Conservation (phyloP, 2,329 filamentous ascomycete species). For the Drechslerella dactyloides region DNA sequence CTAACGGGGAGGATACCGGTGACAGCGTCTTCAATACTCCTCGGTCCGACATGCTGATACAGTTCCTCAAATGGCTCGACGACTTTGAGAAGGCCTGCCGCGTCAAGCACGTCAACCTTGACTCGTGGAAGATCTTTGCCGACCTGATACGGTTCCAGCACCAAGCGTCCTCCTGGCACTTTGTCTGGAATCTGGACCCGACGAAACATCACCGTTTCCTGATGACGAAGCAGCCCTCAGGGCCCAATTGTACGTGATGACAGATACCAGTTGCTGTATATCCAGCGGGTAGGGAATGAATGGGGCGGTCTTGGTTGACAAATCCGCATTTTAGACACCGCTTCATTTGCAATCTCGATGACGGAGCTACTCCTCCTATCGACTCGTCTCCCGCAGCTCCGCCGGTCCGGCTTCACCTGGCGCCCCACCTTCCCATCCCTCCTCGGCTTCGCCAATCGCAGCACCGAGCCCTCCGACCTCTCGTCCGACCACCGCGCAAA, state of each 20-base stretch:
- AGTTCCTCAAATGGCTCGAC: conserved; percentile 47
- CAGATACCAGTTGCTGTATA: neutral
- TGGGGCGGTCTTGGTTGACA: neutral
- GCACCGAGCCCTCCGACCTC: conserved; percentile 22
- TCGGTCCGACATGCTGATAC: conserved; percentile 33
- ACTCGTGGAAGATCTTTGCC: conserved; percentile 49
- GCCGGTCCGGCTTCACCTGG: conserved; percentile 46
- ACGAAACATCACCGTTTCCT: conserved; percentile 43
- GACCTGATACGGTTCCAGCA: conserved; percentile 49
- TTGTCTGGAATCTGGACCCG: conserved; percentile 43
- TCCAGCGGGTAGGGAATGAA: neutral
- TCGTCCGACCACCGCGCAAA: conserved; percentile 45
- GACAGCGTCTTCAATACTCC: conserved; percentile 46
- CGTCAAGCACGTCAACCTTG: conserved; percentile 34
- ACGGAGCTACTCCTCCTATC: conserved; percentile 48
- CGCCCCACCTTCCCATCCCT: conserved; percentile 39
- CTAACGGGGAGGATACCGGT: neutral
- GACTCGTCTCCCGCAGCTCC: conserved; percentile 40
- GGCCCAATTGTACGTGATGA: conserved; percentile 24
- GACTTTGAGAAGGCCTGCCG: conserved; percentile 42
- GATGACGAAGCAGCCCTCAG: conserved; percentile 33
- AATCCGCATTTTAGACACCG: conserved; percentile 18
- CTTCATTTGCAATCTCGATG: conserved; percentile 50
- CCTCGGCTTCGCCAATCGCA: conserved; percentile 18
- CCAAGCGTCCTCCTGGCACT: conserved; percentile 44